phyloP scores from a whole-genome alignment of 2,329 filamentous ascomycete genomes.

The Botrytis aclada region DNA sequence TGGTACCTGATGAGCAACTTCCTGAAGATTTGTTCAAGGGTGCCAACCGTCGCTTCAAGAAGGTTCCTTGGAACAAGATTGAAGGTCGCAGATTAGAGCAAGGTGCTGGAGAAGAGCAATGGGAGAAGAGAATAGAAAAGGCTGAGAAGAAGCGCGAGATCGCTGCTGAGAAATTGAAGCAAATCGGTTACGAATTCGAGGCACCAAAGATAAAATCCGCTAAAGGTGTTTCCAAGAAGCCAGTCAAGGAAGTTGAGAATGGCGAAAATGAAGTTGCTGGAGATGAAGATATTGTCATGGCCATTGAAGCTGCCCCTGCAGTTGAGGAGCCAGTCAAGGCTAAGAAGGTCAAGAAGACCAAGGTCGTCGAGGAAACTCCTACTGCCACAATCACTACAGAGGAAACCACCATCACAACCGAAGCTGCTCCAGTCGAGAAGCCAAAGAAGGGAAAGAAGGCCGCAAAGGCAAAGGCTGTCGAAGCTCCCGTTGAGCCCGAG shows the following conservation, averaged over 20 bases:
- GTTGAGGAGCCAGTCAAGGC: conserved; percentile 18
- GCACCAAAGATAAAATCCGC: conserved; percentile 67
- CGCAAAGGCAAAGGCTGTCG: neutral
- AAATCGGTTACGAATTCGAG: conserved; percentile 79
- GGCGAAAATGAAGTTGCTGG: conserved; percentile 25
- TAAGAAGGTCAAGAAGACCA: conserved; percentile 30
- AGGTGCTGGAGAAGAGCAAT: conserved; percentile 70
- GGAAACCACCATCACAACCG: conserved; percentile 39
- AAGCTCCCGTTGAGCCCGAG: neutral
- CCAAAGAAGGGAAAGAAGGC: conserved; percentile 39
- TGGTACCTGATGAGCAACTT: conserved; percentile 71
- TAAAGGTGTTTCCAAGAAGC: conserved; percentile 48
- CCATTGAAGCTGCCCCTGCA: conserved; percentile 35
- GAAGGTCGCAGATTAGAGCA: conserved; percentile 71
- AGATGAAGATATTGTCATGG: conserved; percentile 29
- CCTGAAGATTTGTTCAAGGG: conserved; percentile 85
- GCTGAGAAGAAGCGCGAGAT: conserved; percentile 68
- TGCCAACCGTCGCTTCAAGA: conserved; percentile 85
- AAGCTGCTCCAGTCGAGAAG: conserved; percentile 38
- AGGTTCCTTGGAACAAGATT: conserved; percentile 82
- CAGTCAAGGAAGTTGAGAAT: conserved; percentile 25
- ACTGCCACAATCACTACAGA: conserved; percentile 33
- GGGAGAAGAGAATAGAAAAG: conserved; percentile 70
- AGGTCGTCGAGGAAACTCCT: conserved; percentile 23
- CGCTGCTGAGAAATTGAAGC: conserved; percentile 73